Percentiles rank a stretch among this genome's conserved stretches.
Evolutionary conservation across 1,139 yeast genomes (phyloP).

Genomic region (Yamadazyma jaroonii): DNA sequence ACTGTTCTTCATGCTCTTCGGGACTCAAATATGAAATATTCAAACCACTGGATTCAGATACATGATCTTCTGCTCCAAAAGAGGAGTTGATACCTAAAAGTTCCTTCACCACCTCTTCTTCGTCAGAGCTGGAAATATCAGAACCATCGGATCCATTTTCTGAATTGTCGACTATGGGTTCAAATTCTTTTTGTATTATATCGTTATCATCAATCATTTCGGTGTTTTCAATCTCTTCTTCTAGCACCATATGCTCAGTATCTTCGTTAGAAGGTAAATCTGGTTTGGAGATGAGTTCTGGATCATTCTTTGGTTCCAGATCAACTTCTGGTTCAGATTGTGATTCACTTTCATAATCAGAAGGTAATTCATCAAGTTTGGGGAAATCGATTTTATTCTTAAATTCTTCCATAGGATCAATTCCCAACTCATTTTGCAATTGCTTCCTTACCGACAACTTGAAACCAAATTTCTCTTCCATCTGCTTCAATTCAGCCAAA

Average conservation of each 20-base stretch:
- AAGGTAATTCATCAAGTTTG: slow-evolving; percentile 8
- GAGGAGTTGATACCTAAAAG: too few relatives aligned
- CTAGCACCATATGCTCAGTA: not conserved
- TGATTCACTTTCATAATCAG: slow-evolving; percentile 9
- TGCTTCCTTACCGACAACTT: slow-evolving; percentile 19
- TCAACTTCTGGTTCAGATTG: slow-evolving; percentile 2
- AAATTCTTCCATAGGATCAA: slow-evolving; percentile 27
- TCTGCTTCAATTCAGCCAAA: slow-evolving; percentile 26
- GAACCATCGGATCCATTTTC: not conserved
- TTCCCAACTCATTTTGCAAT: slow-evolving; percentile 12
- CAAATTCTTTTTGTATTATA: not conserved
- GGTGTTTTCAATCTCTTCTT: not conserved
- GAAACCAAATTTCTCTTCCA: slow-evolving; percentile 32
- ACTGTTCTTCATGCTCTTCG: not conserved
- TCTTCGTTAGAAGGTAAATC: not conserved
- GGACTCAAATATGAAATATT: too few relatives aligned
- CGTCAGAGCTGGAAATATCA: not conserved
- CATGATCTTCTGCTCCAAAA: too few relatives aligned
- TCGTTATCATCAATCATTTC: not conserved
- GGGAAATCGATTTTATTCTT: slow-evolving; percentile 15
- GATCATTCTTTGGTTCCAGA: not conserved
- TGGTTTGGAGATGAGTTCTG: not conserved
- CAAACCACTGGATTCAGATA: too few relatives aligned
- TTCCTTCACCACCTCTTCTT: too few relatives aligned
- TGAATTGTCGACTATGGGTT: not conserved